A percentile compares a stretch with the other conserved stretches of the same genome.
Evolutionary conservation across 2,329 filamentous ascomycete species (phyloP).

Genomic region (Diplodia corticola): DNA sequence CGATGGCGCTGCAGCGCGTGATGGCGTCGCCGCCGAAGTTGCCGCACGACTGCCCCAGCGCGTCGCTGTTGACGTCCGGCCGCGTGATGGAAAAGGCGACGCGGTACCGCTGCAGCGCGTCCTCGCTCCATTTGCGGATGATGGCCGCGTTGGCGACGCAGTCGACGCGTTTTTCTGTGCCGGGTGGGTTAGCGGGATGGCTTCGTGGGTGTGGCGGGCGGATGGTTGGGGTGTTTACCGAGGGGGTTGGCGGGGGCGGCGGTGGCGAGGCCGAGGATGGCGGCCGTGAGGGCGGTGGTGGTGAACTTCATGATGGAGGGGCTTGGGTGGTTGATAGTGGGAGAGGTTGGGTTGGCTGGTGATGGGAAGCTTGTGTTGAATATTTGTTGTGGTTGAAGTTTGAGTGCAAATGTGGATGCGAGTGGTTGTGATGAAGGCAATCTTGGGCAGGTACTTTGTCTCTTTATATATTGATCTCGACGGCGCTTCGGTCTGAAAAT

Average conservation of each 20-base stretch:
- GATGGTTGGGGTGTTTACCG: background rate
- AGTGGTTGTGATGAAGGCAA: background rate
- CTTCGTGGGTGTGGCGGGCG: too few relatives aligned
- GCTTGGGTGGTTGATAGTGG: too few relatives aligned
- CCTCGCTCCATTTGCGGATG: background rate
- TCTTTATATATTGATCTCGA: background rate
- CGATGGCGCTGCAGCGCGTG: background rate
- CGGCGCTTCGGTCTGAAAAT: background rate
- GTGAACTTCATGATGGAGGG: background rate
- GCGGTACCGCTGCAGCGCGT: background rate
- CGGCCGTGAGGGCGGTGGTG: background rate
- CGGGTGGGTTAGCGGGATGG: background rate
- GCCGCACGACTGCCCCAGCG: background rate
- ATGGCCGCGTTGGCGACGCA: slow-evolving; percentile 4
- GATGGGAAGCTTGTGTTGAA: too few relatives aligned
- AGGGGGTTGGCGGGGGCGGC: background rate
- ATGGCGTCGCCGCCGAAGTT: background rate
- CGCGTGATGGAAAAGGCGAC: background rate
- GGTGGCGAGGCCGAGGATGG: background rate
- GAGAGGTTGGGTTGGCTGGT: background rate
- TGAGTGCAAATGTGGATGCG: background rate
- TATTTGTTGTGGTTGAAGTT: too few relatives aligned
- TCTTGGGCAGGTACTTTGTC: background rate
- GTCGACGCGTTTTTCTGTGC: background rate
- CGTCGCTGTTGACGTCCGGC: background rate